Evolutionary conservation across 1,284 basidiomycete species (phyloP), one percentile per base, ranked within the genome.

Genomic region (Fomitopsis palustris): DNA sequence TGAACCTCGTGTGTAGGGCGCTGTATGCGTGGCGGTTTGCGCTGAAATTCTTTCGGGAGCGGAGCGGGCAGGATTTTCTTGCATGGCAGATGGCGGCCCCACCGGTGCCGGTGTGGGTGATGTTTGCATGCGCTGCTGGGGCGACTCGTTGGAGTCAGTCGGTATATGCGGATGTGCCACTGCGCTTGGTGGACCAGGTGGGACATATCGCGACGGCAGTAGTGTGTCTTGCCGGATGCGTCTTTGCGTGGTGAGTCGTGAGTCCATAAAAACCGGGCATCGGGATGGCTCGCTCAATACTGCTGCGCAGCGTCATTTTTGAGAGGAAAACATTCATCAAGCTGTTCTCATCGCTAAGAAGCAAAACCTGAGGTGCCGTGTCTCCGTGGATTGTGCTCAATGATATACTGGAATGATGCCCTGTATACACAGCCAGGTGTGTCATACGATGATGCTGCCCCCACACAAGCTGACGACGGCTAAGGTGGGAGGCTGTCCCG

Each of bases 1-100:
- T 80, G 61, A 91, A 88, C 67, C 79, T 92, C 63, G 72, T 74
- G 1, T 76, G 81, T 25, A 77, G 88, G 21, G 87, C 85, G 54
- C 70, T 73, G 14, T 92, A 86, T 64, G 81, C 79, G 33, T 71
- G 72, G 71, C 37, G 49, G n/a, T 76, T 74, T 60, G 69, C 65
- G 2, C 57, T 60, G 17, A 57, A 64, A 10, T 74, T 63, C 64
- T 75, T 72, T 61, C 16, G 52, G 38, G 55, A 49, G 53, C 62
- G 62, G n/a, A 67, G 65, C 1, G 57, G 59, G 8, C 58, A 52
- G 10, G 57, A 60, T 47, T 16, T 66, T 39, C 59, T 69, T 19
- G 35, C 51, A 5, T 69, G 66, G 67, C 61, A 58, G 19, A 67
- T 62, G 21, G 65, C 64, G 1, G 56, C 70, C 14, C 73, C 74